phyloP scores from a whole-genome alignment of 1,139 yeast species.

The Protomyces lactucae-debilis region DNA sequence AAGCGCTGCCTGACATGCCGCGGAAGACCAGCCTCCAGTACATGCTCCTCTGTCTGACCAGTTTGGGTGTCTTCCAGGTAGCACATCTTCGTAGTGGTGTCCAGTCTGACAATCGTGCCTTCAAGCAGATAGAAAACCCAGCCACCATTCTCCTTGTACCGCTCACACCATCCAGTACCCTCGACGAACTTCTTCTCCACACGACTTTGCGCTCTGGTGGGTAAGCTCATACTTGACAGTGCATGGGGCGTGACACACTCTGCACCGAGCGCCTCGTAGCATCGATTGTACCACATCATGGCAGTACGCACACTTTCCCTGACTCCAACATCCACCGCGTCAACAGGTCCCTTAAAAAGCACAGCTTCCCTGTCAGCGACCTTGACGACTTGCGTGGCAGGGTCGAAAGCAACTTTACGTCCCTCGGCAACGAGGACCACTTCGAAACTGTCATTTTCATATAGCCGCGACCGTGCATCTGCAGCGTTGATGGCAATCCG shows the following conservation, averaged over 20 bases:
- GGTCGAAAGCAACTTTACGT: slow-evolving; percentile 10
- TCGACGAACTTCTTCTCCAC: slow-evolving; percentile 12
- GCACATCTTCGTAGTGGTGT: neutral
- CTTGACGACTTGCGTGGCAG: neutral
- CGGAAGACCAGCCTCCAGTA: slow-evolving; percentile 8
- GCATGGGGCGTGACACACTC: neutral
- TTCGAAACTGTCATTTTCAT: slow-evolving; percentile 17
- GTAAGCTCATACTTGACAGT: neutral
- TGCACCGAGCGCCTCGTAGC: slow-evolving; percentile 16
- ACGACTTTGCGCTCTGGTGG: neutral
- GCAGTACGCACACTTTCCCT: slow-evolving; percentile 9
- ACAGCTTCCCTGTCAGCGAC: slow-evolving; percentile 14
- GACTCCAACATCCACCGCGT: neutral
- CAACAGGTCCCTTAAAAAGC: slow-evolving; percentile 16
- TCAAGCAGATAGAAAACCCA: slow-evolving; percentile 20
- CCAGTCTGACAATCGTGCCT: slow-evolving; percentile 1
- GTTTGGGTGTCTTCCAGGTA: neutral
- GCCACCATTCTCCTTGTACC: neutral
- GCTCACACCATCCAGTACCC: slow-evolving; percentile 25
- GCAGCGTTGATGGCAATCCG: slow-evolving; percentile 16
- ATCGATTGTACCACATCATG: slow-evolving; percentile 15
- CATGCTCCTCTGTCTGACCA: neutral
- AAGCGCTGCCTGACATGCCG: slow-evolving; percentile 10
- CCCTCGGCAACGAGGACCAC: slow-evolving; percentile 8
- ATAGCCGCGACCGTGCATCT: slow-evolving; percentile 8